Base-by-base conservation (phyloP, 257 asterid species). In the Ilex aquifolium region DNA sequence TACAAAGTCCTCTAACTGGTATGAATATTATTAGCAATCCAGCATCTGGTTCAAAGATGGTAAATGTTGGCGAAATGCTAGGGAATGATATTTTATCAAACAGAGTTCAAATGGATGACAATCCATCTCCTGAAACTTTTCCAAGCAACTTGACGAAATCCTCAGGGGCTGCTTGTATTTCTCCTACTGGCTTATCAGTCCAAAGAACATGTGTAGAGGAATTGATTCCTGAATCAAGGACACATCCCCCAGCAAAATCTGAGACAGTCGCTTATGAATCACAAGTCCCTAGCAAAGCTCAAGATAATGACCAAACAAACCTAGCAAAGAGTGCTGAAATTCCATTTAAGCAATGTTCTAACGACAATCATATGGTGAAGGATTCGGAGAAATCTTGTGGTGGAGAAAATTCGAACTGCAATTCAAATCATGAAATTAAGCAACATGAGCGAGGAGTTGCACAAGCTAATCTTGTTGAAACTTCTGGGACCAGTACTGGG, bases 381-480 rank as follows among this genome's bases (percentile, higher is more conserved):
- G 72, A 59, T 71, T 65, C 65, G 32, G 72, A 72, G 62, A 79
- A 77, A 70, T 32, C 77, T 65, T 72, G 57, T 59, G 73, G 59
- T 52, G 76, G 66, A 59, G 78, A 60, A 67, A 65, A 69, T 68
- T 62, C 75, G 14, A 50, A 56, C 72, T 8, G 11, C 3, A 53
- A 53, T 17, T 10, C 57, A 53, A 53, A n/a, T 36, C 42, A 5
- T 53, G 57, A n/a, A 15, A 53, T 15, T 8, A 6, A 6, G 11
- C 57, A 53, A 53, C 0, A 10, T 53, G 80, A 75, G 64, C 79
- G 50, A 68, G 85, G 44, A 30, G 73, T 67, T 44, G 70, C 63
- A 42, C 69, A 60, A 57, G 76, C 60, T 64, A 82, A 70, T 78
- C 61, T 70, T 52, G 69, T 83, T 68, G 87, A 72, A 71, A 61